phyloP scores from a whole-genome alignment of 2,329 filamentous ascomycete species.

The Calonectria honghensis region DNA sequence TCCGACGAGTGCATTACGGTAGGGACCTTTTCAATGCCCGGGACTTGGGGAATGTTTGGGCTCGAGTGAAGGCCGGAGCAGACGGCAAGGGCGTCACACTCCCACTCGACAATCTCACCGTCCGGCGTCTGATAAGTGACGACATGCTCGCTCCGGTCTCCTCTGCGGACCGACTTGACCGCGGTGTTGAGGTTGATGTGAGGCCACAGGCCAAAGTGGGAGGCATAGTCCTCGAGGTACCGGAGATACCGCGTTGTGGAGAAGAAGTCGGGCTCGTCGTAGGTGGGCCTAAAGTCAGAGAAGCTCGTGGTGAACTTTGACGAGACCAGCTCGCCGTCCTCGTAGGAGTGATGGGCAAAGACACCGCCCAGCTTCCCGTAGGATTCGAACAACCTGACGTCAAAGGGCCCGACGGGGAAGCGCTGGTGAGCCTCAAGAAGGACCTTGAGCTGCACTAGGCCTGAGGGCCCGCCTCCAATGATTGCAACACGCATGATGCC shows the following conservation, averaged over 20 bases:
- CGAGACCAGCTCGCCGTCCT: conserved; percentile 60
- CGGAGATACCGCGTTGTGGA: conserved; percentile 60
- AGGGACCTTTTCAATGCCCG: conserved; percentile 60
- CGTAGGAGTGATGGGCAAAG: conserved; percentile 61
- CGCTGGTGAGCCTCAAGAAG: conserved; percentile 59
- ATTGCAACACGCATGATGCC: conserved; percentile 59
- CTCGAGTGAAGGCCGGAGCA: conserved; percentile 65
- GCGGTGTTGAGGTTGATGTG: conserved; percentile 59
- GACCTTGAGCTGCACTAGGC: conserved; percentile 63
- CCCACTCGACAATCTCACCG: conserved; percentile 51
- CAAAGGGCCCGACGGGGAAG: conserved; percentile 59
- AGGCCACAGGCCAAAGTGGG: conserved; percentile 60
- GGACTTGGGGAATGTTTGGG: conserved; percentile 61
- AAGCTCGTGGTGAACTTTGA: conserved; percentile 68
- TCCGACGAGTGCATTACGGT: conserved; percentile 64
- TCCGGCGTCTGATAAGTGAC: conserved; percentile 45
- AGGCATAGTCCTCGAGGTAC: conserved; percentile 64
- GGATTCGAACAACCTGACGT: conserved; percentile 65
- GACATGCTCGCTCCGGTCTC: conserved; percentile 50
- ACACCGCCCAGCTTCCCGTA: conserved; percentile 64
- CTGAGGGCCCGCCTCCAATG: conserved; percentile 63
- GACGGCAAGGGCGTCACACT: conserved; percentile 66
- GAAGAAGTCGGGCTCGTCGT: conserved; percentile 65
- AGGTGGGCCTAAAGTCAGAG: conserved; percentile 64
- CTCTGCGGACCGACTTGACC: conserved; percentile 54